Evolutionary conservation across 441 rosid species (phyloP), one percentile per base, ranked within the genome.

Genomic region (Mallotus japonicus): DNA sequence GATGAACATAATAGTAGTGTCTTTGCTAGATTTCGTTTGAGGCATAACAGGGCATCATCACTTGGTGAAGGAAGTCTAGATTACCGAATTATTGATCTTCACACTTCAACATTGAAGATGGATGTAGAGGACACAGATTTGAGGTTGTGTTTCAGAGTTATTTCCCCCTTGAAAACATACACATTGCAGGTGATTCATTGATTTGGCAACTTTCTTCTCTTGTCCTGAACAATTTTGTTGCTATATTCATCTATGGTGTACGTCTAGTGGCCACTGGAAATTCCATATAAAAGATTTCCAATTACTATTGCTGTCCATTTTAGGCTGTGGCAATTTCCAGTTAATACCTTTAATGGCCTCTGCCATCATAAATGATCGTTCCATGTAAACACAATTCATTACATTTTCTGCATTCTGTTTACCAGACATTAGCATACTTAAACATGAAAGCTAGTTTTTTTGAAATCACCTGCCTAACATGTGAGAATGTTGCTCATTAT

Each of bases 121-220:
- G 96, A 94, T 15, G 89, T 95, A 56, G 97, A 90, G 66, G 93
- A 94, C 76, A 83, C 83, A 67, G 88, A 88, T 85, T 81, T 92
- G 67, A 87, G 95, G 67, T 92, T 94, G 67, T 94, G 98, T 80
- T 92, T 94, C 83, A 90, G 97, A 83, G 85, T 94, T 75, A 86
- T 94, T 76, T 89, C 96, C 69, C 98, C 97, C 42, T 68, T 71
- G 59, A 92, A 92, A 81, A 84, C 88, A 56, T 92, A 84, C 83
- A 90, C 96, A 60, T 83, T 94, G 74, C 96, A 94, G 97, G 98
- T 94, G 72, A 83, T 78, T 54, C 69, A 59, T 67, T 79, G 72
- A 72, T 71, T 61, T 44, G 42, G 1, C 32, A 28, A 73, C 53
- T 53, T 51, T 0, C 20, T 42, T 0, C 5, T 62, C 12, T 64